Conservation (phyloP, 176 grass and related monocot species). For the Avena eriantha region DNA sequence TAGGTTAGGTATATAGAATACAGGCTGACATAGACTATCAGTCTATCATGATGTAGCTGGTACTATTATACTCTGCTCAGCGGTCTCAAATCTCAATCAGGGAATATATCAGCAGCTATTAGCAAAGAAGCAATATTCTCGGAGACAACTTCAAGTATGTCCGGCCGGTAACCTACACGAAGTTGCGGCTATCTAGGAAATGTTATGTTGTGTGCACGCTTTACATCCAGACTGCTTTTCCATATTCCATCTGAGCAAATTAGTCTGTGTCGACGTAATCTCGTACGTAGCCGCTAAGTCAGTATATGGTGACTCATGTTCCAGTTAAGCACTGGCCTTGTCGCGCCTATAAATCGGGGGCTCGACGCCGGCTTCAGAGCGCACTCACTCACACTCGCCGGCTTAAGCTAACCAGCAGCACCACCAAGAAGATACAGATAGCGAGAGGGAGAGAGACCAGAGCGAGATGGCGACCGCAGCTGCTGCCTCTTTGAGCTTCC, state of each 20-base stretch:
- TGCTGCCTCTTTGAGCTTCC: slow-evolving; percentile 52
- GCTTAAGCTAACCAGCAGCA: slow-evolving; percentile 11
- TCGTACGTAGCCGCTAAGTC: not conserved
- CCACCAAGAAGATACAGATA: not conserved
- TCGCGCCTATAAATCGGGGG: slow-evolving; percentile 64
- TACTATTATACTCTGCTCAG: not conserved
- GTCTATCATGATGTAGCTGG: not conserved
- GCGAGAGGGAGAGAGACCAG: not conserved
- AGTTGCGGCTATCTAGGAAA: not conserved
- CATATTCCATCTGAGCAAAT: not conserved
- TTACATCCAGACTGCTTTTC: not conserved
- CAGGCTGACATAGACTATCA: not conserved
- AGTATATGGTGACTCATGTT: not conserved
- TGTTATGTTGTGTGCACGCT: not conserved
- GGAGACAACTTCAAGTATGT: not conserved
- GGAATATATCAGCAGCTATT: slow-evolving; percentile 10
- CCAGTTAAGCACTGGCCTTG: not conserved
- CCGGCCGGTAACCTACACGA: not conserved
- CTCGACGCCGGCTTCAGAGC: slow-evolving; percentile 28
- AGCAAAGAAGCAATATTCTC: not conserved
- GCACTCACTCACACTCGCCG: not conserved
- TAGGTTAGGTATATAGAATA: slow-evolving; percentile 37
- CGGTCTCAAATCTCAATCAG: slow-evolving; percentile 12
- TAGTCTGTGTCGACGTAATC: not conserved
- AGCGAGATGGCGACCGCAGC: slow-evolving; percentile 30